Evolutionary conservation across 2,329 filamentous ascomycete species (phyloP), one percentile per base, ranked within the genome.

Genomic region (Fusarium hostae): DNA sequence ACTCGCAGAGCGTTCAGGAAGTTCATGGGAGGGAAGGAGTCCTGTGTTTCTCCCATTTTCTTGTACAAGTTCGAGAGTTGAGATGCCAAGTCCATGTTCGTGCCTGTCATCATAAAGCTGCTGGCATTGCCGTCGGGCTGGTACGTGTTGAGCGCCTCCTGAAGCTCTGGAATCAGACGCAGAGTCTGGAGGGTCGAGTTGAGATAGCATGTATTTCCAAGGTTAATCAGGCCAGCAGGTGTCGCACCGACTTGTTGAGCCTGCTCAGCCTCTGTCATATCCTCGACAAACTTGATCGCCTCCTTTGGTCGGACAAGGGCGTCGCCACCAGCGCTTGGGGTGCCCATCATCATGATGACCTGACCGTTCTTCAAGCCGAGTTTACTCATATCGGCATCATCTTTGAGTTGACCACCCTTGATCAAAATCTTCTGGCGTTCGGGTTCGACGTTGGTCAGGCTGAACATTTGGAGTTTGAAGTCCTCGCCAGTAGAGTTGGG

Each of bases 121-220:
- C 87, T 84, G 45, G 92, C 83, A 45, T 81, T 52, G n/a, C 69
- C 63, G 39, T 63, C 59, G 60, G 77, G 66, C 65, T 81, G 79
- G 74, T 86, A 97, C 51, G 87, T 89, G 66, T 85, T 79, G 48
- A 99, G 87, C 75, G 94, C 89, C 39, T 93, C 86, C 78, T 97
- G 94, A 39, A 99, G 89, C 83, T 99, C 96, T 12, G 96, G 96
- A 66, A 99, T 94, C 58, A 92, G 88, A 69, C 93, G 91, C 73
- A 99, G 85, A 7, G 94, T 92, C 81, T 99, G 97, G n/a, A 99
- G 86, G 0, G 95, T 97, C 54, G 96, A 96, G 86, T 99, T 99
- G 78, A 98, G 90, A 81, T 99, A 99, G 85, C 96, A 99, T 7
- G 97, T 99, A 82, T 99, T 99, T 75, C 97, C 96, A 68, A 98